Conservation (phyloP, 768 basidiomycete species). For the Thelephora ganbajun region DNA sequence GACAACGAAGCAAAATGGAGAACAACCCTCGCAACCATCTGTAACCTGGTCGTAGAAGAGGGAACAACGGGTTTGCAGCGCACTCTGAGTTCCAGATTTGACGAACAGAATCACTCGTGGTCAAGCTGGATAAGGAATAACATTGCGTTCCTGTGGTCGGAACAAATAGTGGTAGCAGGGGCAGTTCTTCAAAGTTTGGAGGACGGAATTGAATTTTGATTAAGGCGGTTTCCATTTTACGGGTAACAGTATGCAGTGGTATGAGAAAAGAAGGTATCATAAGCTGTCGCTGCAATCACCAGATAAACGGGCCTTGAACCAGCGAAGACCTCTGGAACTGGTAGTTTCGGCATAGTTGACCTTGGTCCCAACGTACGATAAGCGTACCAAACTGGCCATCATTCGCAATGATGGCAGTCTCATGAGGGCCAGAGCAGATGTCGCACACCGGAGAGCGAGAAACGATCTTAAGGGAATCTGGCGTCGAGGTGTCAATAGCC, state of each 20-base stretch:
- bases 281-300: background rate
- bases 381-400: too few relatives aligned
- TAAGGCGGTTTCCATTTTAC: background rate
- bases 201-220: conserved; percentile 34
- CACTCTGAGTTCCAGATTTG: conserved; percentile 4
- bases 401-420: too few relatives aligned
- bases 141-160: conserved; percentile 43
- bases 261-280: too few relatives aligned
- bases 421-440: too few relatives aligned
- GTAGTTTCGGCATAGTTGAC: too few relatives aligned
- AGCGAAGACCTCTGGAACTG: too few relatives aligned
- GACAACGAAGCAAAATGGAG: conserved; percentile 38
- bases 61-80: conserved; percentile 17
- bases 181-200: conserved; percentile 32
- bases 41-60: background rate
- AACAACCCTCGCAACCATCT: conserved; percentile 8
- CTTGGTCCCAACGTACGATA: too few relatives aligned
- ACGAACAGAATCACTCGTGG: conserved; percentile 13
- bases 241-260: too few relatives aligned
- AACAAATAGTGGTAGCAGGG: conserved; percentile 39
- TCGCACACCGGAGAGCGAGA: too few relatives aligned
- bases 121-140: conserved; percentile 20
- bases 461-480: too few relatives aligned
- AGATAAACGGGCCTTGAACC: too few relatives aligned
- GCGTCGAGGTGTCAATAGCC: too few relatives aligned